These are phyloP conservation scores for Cystobasidium slooffiae DNA, from an alignment of 1,284 basidiomycete species.

Conservation along the genomic window DNA sequence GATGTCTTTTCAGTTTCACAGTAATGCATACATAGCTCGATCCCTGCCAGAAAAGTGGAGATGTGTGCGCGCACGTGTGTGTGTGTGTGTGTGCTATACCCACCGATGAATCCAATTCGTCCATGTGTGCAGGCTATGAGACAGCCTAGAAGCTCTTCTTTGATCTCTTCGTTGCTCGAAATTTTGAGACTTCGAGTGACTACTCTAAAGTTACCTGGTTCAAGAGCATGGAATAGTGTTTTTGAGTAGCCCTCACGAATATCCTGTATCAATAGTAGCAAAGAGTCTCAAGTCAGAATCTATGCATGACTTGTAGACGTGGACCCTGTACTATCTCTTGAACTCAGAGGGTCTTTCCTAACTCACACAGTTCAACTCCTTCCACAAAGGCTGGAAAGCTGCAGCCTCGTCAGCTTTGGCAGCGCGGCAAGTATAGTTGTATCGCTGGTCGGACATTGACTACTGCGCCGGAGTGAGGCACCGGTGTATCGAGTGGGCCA, in stretches of 20 bases:
- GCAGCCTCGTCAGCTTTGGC: neutral
- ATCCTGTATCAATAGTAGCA: neutral
- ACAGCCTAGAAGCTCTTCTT: conserved; percentile 1
- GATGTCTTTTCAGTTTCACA: neutral
- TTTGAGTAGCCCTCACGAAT: neutral
- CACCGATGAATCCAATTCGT: conserved; percentile 10
- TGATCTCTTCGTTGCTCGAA: too few species aligned
- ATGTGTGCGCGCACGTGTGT: too few species aligned
- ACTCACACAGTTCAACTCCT: conserved; percentile 12
- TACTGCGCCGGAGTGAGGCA: too few species aligned
- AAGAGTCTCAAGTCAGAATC: too few species aligned
- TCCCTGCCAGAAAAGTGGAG: neutral
- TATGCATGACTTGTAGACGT: too few species aligned
- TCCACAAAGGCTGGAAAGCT: neutral
- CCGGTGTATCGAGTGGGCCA: too few species aligned
- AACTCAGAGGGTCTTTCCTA: too few species aligned
- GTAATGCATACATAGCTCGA: neutral
- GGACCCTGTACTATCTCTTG: too few species aligned
- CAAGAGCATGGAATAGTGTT: neutral
- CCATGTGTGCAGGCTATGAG: neutral
- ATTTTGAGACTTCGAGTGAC: neutral
- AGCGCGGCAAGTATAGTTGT: neutral
- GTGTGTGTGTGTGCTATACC: neutral
- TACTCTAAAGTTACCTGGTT: neutral
- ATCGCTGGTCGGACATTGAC: too few species aligned